Evolutionary conservation across 2,329 filamentous ascomycete species (phyloP).

Genomic region (Botrytis aclada): DNA sequence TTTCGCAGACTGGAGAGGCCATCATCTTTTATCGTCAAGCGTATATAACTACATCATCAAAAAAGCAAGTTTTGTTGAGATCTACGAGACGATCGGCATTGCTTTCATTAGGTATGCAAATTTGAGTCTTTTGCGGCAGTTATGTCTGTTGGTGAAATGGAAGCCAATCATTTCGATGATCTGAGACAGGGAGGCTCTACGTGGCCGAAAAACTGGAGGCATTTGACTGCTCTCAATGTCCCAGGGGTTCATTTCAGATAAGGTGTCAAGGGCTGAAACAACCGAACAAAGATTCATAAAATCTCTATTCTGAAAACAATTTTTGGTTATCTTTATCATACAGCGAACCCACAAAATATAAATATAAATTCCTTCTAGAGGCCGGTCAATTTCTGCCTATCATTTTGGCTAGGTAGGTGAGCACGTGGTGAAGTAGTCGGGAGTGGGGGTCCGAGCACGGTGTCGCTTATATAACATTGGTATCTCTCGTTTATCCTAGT

Average conservation of each 20-base stretch:
- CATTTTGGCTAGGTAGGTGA: not conserved
- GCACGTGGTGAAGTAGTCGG: not conserved
- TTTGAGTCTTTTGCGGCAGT: not conserved
- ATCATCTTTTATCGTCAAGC: not conserved
- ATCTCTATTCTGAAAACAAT: not conserved
- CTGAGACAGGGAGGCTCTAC: not conserved
- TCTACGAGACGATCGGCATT: not conserved
- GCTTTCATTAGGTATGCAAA: not conserved
- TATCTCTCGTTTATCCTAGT: not conserved
- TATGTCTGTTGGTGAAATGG: not conserved
- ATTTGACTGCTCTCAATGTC: not conserved
- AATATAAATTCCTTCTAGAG: not conserved
- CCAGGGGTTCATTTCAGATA: not conserved
- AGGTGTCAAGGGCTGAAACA: not conserved
- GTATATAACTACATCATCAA: not conserved
- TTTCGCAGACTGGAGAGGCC: not conserved
- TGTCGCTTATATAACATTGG: not conserved
- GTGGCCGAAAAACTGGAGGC: not conserved
- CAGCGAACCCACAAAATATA: not conserved
- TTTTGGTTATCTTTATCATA: not conserved
- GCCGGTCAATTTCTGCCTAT: not conserved
- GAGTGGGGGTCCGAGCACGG: not conserved
- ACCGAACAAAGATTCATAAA: not conserved
- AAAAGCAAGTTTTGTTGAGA: constrained; percentile 8
- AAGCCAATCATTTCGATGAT: constrained; percentile 8